phyloP scores from a whole-genome alignment of 768 basidiomycete genomes.

The Artomyces pyxidatus region DNA sequence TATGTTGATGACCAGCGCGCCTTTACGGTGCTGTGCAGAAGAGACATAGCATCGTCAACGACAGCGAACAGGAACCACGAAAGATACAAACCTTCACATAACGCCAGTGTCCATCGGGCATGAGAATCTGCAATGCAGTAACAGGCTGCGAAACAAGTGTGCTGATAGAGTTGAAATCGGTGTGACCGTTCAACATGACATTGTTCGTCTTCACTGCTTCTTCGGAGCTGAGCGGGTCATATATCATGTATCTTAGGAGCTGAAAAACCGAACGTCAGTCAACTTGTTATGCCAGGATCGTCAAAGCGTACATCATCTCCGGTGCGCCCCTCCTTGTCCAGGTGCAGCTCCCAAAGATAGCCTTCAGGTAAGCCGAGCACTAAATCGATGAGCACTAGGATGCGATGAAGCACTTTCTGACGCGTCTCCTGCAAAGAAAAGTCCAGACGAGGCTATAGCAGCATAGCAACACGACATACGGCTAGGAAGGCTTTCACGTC shows the following conservation, averaged over 20 bases:
- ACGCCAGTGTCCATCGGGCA: constrained; percentile 29
- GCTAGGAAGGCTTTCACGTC: constrained; percentile 26
- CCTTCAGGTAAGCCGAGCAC: constrained; percentile 26
- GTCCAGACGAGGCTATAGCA: not conserved
- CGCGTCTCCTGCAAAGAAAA: constrained; percentile 18
- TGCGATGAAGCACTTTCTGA: constrained; percentile 24
- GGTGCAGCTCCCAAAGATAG: constrained; percentile 26
- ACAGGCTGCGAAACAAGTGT: constrained; percentile 28
- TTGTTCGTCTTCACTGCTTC: constrained; percentile 26
- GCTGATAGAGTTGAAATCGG: constrained; percentile 25
- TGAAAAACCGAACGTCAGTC: constrained; percentile 4
- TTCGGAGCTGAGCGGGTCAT: constrained; percentile 25
- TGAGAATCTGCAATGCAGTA: constrained; percentile 27
- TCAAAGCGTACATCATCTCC: constrained; percentile 20
- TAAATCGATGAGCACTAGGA: constrained; percentile 23
- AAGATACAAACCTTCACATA: constrained; percentile 21
- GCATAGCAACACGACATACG: not conserved
- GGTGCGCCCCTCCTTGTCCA: constrained; percentile 19
- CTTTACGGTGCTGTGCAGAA: constrained; percentile 18
- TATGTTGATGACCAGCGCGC: constrained; percentile 28
- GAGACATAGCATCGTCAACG: not conserved
- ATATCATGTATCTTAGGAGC: constrained; percentile 29
- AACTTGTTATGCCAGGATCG: too few species aligned
- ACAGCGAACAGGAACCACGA: not conserved
- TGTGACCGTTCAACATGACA: constrained; percentile 30